These are phyloP conservation scores for Calycina herbarum DNA, from an alignment of 2,329 filamentous ascomycete species.

Conservation along the genomic window DNA sequence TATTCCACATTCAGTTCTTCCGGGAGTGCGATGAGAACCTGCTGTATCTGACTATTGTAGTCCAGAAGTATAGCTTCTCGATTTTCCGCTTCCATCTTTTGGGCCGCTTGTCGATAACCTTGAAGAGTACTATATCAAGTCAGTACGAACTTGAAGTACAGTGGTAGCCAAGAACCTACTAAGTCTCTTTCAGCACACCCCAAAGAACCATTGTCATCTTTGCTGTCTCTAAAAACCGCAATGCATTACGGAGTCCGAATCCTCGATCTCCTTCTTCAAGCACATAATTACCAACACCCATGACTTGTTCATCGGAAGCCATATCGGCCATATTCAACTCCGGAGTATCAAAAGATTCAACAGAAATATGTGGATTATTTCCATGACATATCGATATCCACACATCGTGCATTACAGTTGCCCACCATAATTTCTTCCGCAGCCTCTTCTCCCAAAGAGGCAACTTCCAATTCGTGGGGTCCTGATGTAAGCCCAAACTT, in stretches of 20 bases:
- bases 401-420: conserved; percentile 43
- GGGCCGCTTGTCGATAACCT: conserved; percentile 15
- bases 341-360: conserved; percentile 43
- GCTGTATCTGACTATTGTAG: conserved; percentile 18
- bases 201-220: conserved; percentile 19
- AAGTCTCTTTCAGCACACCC: conserved; percentile 15
- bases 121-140: conserved; percentile 14
- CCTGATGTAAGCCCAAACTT: conserved; percentile 48
- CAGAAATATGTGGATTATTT: conserved; percentile 47
- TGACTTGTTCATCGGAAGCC: conserved; percentile 45
- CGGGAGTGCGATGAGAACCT: conserved; percentile 23
- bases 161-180: conserved; percentile 14
- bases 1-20: conserved; percentile 8
- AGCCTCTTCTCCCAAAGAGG: conserved; percentile 44
- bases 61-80: conserved; percentile 31
- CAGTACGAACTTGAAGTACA: not conserved
- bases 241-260: conserved; percentile 41
- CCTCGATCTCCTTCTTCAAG: conserved; percentile 38
- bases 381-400: conserved; percentile 50
- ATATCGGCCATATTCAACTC: conserved; percentile 45
- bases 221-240: conserved; percentile 36
- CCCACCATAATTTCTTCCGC: conserved; percentile 45
- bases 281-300: conserved; percentile 35
- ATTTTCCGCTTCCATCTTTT: not conserved
- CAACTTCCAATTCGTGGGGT: conserved; percentile 45